Evolutionary conservation across 352 stramenopile species (phyloP).

Genomic region (Pythium myriotylum): DNA sequence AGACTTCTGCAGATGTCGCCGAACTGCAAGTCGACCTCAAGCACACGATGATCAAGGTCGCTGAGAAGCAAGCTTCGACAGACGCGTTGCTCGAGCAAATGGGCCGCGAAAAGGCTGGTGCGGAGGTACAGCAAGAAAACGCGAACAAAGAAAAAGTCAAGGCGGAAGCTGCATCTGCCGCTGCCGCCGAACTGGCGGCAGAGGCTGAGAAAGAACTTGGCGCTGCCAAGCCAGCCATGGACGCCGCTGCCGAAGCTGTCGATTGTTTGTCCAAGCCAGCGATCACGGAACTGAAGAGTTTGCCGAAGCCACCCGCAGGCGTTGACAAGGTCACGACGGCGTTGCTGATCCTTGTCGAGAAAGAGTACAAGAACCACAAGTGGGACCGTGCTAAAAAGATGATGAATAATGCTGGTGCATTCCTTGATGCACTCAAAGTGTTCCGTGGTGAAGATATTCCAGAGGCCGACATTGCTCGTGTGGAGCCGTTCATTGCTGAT

Average conservation of each 20-base stretch:
- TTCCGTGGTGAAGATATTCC: conserved; percentile 96
- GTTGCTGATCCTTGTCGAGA: conserved; percentile 96
- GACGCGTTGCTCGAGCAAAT: conserved; percentile 96
- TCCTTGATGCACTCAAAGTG: conserved; percentile 91
- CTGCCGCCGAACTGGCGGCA: conserved; percentile 92
- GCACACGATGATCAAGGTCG: conserved; percentile 95
- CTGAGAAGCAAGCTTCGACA: conserved; percentile 95
- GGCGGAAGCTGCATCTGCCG: conserved; percentile 90
- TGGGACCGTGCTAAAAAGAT: conserved; percentile 99
- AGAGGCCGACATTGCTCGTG: conserved; percentile 91
- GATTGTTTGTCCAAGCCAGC: conserved; percentile 97
- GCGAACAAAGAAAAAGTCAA: conserved; percentile 94
- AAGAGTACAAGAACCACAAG: conserved; percentile 98
- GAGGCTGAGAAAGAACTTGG: conserved; percentile 95
- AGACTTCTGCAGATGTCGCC: conserved; percentile 96
- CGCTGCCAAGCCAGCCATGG: conserved; percentile 96
- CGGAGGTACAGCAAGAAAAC: conserved; percentile 94
- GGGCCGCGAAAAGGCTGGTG: conserved; percentile 91
- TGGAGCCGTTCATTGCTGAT: conserved; percentile 93
- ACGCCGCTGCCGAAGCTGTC: conserved; percentile 93
- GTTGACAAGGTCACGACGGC: conserved; percentile 97
- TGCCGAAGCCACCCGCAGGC: conserved; percentile 94
- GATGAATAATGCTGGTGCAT: conserved; percentile 98
- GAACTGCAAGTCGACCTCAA: conserved; percentile 96
- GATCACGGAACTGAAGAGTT: conserved; percentile 97